These are phyloP conservation scores for Magnolia sinica DNA, from an alignment of 164 flowering plant species.

Conservation along the genomic window DNA sequence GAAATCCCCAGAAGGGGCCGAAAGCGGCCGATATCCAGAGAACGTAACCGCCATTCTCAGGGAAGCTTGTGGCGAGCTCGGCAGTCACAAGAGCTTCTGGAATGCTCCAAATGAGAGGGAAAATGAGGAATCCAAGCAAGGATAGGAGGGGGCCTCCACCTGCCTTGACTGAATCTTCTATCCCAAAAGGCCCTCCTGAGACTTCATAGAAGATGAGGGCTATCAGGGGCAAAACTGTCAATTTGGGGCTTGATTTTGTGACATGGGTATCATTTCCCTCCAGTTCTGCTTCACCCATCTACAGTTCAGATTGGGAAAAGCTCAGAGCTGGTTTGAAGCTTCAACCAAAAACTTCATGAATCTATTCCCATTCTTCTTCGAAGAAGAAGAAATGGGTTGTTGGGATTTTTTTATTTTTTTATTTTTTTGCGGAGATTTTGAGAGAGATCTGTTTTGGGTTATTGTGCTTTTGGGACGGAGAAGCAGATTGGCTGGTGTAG, in stretches of 20 bases:
- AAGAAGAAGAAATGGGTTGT: not conserved
- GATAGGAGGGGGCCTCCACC: constrained; percentile 84
- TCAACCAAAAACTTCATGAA: not conserved
- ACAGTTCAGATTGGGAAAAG: not conserved
- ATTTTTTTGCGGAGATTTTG: too few species aligned
- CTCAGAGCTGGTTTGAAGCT: not conserved
- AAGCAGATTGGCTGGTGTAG: too few species aligned
- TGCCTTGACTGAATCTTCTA: constrained; percentile 77
- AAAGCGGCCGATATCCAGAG: constrained; percentile 86
- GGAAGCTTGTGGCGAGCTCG: constrained; percentile 80
- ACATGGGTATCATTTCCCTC: constrained; percentile 16
- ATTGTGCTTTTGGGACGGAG: too few species aligned
- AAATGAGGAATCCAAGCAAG: constrained; percentile 70
- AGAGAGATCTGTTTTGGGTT: too few species aligned
- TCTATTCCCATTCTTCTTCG: not conserved
- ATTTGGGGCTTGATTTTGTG: constrained; percentile 41
- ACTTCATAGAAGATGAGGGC: constrained; percentile 89
- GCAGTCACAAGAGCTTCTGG: constrained; percentile 91
- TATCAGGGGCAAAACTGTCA: constrained; percentile 67
- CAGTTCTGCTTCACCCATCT: constrained; percentile 48
- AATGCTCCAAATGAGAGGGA: constrained; percentile 86
- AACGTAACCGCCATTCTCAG: constrained; percentile 87
- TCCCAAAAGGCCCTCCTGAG: constrained; percentile 93
- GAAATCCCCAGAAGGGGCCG: constrained; percentile 95
- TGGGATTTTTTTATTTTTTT: not conserved